Percentiles rank a stretch among this genome's conserved stretches.
phyloP scores from a whole-genome alignment of 2,329 filamentous ascomycete genomes.

The Mycosphaerelloides madeirae region DNA sequence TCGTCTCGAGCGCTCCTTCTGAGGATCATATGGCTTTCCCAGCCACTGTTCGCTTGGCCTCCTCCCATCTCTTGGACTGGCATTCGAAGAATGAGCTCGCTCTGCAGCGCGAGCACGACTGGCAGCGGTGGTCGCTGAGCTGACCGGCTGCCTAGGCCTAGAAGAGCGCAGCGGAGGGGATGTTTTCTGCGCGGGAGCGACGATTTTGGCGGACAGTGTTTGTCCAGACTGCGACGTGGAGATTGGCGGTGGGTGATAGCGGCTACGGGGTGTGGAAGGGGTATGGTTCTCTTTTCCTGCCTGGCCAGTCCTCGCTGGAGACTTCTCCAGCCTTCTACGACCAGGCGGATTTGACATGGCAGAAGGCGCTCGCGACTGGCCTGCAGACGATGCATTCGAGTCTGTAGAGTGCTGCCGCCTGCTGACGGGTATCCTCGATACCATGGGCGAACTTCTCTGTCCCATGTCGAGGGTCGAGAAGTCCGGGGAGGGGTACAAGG shows the following conservation, averaged over 20 bases:
- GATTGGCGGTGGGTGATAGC: conserved; percentile 33
- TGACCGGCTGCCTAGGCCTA: conserved; percentile 73
- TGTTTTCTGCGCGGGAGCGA: conserved; percentile 63
- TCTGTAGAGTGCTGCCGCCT: conserved; percentile 24
- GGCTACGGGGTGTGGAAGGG: conserved; percentile 22
- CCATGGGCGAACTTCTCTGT: conserved; percentile 14
- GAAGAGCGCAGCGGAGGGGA: conserved; percentile 79
- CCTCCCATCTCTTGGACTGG: conserved; percentile 34
- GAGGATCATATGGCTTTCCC: conserved; percentile 78
- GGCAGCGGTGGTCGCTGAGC: conserved; percentile 65
- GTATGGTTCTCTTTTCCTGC: conserved; percentile 27
- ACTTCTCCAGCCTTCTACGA: conserved; percentile 26
- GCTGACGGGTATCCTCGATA: conserved; percentile 32
- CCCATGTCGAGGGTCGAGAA: conserved; percentile 13
- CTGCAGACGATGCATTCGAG: conserved; percentile 30
- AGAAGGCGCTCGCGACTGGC: conserved; percentile 25
- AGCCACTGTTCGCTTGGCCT: conserved; percentile 53
- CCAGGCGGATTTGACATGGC: conserved; percentile 24
- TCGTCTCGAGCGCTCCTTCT: conserved; percentile 39
- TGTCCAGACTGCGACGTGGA: conserved; percentile 25
- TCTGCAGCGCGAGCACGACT: conserved; percentile 64
- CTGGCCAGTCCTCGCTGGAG: conserved; percentile 21
- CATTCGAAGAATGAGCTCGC: conserved; percentile 44
- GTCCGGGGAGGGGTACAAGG: conserved; percentile 23
- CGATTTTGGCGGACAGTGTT: conserved; percentile 65